Evolutionary conservation across 2,329 filamentous ascomycete species (phyloP), one percentile per base, ranked within the genome.

Genomic region (Colletotrichum sp.): DNA sequence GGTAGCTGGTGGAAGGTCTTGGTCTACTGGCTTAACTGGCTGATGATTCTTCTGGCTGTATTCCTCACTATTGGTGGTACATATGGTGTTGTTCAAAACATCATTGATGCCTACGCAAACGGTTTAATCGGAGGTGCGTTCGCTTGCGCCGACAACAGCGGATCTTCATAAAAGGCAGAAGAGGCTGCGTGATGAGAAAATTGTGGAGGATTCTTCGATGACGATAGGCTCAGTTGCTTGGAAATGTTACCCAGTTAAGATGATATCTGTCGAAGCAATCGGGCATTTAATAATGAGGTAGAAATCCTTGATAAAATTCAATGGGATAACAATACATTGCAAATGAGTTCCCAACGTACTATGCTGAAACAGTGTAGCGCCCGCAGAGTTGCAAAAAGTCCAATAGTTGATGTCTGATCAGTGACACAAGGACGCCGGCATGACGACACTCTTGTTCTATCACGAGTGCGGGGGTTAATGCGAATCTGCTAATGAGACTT

Each of bases 31-130:
- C 80, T 85, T 44, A 82, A 84, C 73, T 83, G 81, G 81, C 69
- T 80, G 18, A 80, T 87, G 80, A 83, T 86, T 67, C 60, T 80
- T 1, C 69, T 86, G 1, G 84, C 83, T 0, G 80, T 79, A 1
- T 87, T 87, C 72, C 44, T 87, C 77, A 86, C 83, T 2, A 76
- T 87, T 24, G 85, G 84, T 16, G 86, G 86, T 4, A 88, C 85
- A 3, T 86, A 87, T 70, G 85, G 88, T 44, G 87, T 89, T 3
- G 85, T 90, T 28, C 83, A 88, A 72, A 83, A 88, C 77, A 90
- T 91, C 76, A 88, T 88, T 69, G 83, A 88, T 69, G 89, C 89
- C 1, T 91, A 91, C 79, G 86, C 84, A 6, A 83, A 84, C 64
- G 87, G 87, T 1, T 79, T 83, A 68, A 89, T 90, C 72, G 85